phyloP scores from a whole-genome alignment of 441 rosid species.

The Adansonia grandidieri region DNA sequence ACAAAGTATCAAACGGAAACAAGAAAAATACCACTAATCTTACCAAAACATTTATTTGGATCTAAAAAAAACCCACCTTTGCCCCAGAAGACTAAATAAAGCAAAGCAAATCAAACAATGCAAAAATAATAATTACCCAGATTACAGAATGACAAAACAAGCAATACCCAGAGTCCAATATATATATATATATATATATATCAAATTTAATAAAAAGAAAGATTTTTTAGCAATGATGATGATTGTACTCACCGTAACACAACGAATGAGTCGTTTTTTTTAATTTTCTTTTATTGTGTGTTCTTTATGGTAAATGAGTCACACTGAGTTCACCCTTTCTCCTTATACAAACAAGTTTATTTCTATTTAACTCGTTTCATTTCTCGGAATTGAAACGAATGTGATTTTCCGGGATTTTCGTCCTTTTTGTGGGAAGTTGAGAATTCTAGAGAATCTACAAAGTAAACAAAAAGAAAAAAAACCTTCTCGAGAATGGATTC shows the following conservation, averaged over 20 bases:
- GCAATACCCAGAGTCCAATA: conserved; percentile 39
- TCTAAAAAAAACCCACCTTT: conserved; percentile 33
- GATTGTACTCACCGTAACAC: conserved; percentile 42
- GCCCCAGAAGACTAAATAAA: background rate
- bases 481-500: conserved; percentile 35
- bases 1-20: conserved; percentile 16
- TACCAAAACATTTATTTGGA: conserved; percentile 27
- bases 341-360: background rate
- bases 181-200: background rate
- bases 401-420: conserved; percentile 26
- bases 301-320: conserved; percentile 17
- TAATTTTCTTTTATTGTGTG: too few relatives aligned
- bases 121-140: conserved; percentile 22
- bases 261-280: conserved; percentile 12
- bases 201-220: conserved; percentile 27
- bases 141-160: conserved; percentile 31
- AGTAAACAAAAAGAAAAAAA: background rate
- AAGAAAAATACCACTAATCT: conserved; percentile 25
- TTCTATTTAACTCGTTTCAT: background rate
- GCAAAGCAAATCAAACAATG: background rate
- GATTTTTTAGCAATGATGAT: conserved; percentile 29
- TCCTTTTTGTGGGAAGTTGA: conserved; percentile 13
- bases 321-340: conserved; percentile 15
- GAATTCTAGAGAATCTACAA: conserved; percentile 38
- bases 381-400: conserved; percentile 20